A percentile compares a stretch with the other conserved stretches of the same genome.
These are phyloP conservation scores for Daedaleopsis sinensis DNA, from an alignment of 768 basidiomycete genomes.

Conservation along the genomic window DNA sequence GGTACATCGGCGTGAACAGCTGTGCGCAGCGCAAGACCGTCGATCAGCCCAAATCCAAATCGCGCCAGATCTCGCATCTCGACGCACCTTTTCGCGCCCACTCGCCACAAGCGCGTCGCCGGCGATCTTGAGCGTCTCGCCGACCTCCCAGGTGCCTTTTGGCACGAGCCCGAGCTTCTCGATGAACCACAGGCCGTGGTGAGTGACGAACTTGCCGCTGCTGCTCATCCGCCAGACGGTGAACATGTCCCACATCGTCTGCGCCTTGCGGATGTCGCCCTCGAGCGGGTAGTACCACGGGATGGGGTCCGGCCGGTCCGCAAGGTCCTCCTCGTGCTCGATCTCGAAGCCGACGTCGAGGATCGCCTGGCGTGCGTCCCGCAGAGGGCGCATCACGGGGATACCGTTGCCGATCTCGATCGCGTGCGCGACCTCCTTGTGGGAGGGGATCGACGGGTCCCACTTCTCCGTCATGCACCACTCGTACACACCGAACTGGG, in stretches of 20 bases:
- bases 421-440: conserved; percentile 89
- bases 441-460: conserved; percentile 82
- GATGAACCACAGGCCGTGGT: conserved; percentile 73
- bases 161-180: conserved; percentile 83
- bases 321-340: conserved; percentile 92
- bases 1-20: conserved; percentile 90
- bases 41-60: conserved; percentile 9
- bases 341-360: conserved; percentile 84
- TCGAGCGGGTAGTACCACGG: conserved; percentile 98
- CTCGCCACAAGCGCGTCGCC: conserved; percentile 77
- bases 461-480: conserved; percentile 98
- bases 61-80: background rate
- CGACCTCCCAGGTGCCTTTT: conserved; percentile 90
- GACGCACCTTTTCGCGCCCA: conserved; percentile 79
- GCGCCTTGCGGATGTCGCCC: conserved; percentile 89
- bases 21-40: conserved; percentile 31
- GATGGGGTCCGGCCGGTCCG: conserved; percentile 73
- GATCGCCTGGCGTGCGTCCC: conserved; percentile 73
- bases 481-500: conserved; percentile 95
- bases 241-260: conserved; percentile 90
- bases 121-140: conserved; percentile 87
- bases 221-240: conserved; percentile 90
- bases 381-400: conserved; percentile 90
- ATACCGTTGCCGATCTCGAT: conserved; percentile 97
- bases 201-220: conserved; percentile 83